phyloP scores from a whole-genome alignment of 2,329 filamentous ascomycete genomes.

The Sarocladiaceae sp. region DNA sequence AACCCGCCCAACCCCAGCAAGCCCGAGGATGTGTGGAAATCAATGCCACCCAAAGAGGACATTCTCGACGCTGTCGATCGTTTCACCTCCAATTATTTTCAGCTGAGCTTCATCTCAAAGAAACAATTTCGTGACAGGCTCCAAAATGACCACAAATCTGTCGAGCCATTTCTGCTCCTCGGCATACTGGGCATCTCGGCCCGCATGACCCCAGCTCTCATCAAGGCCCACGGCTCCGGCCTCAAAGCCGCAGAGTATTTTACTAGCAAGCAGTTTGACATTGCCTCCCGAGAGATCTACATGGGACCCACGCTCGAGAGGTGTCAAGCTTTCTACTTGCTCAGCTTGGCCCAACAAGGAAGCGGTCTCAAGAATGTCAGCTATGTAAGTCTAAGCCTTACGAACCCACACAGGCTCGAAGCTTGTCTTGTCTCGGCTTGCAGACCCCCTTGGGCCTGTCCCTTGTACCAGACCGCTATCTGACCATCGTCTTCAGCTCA shows the following conservation, averaged over 20 bases:
- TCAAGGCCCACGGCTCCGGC: constrained; percentile 42
- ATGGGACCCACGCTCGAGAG: constrained; percentile 45
- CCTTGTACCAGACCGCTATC: background rate
- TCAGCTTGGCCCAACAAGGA: constrained; percentile 54
- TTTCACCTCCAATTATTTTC: constrained; percentile 51
- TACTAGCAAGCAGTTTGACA: constrained; percentile 40
- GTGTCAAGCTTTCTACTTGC: constrained; percentile 52
- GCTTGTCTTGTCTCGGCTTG: too few relatives aligned
- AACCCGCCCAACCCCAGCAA: constrained; percentile 10
- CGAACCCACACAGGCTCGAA: too few relatives aligned
- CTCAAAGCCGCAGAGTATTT: constrained; percentile 47
- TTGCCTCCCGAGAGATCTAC: constrained; percentile 46
- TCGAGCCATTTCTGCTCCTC: constrained; percentile 49
- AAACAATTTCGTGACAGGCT: constrained; percentile 41
- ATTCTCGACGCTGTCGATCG: constrained; percentile 46
- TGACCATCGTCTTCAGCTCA: constrained; percentile 33
- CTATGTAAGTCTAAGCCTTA: constrained; percentile 38
- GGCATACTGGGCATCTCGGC: constrained; percentile 51
- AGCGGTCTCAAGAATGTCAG: constrained; percentile 47
- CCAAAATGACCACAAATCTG: constrained; percentile 37
- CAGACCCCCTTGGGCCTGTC: too few relatives aligned
- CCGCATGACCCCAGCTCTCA: constrained; percentile 43
- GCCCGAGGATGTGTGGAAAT: constrained; percentile 38
- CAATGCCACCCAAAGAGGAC: constrained; percentile 41
- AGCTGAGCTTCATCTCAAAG: constrained; percentile 53